Conservation (phyloP, 2,329 filamentous ascomycete species). For the Aspergillaceae sp. region DNA sequence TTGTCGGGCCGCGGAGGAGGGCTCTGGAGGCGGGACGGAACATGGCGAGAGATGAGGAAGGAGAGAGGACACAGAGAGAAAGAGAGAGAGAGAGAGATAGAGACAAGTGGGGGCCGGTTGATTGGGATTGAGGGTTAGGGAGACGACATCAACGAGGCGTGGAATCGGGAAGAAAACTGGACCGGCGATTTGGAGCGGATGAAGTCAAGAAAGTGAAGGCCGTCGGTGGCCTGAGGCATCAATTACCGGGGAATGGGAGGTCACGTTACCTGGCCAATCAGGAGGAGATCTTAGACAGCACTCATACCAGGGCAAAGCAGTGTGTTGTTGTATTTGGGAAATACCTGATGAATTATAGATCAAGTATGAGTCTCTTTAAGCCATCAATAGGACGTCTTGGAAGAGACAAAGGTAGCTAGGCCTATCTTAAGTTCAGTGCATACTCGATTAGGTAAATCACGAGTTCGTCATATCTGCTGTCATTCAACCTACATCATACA, state of each 20-base stretch:
- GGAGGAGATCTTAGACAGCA: not conserved
- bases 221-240: not conserved
- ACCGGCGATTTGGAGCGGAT: not conserved
- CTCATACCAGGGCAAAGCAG: not conserved
- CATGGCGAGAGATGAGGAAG: slow-evolving; percentile 31
- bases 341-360: no score
- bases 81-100: slow-evolving; percentile 1
- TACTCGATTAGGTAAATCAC: no score
- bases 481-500: no score
- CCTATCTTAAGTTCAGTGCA: no score
- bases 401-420: no score
- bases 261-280: not conserved
- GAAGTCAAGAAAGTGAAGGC: not conserved
- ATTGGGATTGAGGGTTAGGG: not conserved
- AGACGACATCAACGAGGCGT: slow-evolving; percentile 1
- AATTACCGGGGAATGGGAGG: no score
- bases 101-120: no score
- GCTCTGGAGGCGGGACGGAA: slow-evolving; percentile 44
- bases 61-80: not conserved
- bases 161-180: not conserved
- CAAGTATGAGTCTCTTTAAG: no score
- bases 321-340: no score
- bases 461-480: no score
- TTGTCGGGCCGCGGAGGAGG: slow-evolving; percentile 27
- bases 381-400: no score